Conservation (phyloP, 176 grass and related monocot genomes). For the Tuctoria greenei region DNA sequence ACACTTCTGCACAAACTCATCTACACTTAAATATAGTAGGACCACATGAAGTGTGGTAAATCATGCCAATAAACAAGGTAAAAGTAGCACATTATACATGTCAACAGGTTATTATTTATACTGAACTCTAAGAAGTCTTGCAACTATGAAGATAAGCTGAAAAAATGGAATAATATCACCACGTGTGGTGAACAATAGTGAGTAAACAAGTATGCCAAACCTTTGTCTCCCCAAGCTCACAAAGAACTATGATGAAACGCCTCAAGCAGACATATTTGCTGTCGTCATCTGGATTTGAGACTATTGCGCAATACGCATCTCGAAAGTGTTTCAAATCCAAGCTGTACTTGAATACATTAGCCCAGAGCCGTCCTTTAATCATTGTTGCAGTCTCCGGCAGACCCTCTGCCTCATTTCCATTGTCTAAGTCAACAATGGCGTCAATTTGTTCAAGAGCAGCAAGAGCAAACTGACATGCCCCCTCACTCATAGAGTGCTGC, state of each 20-base stretch:
- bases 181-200: conserved; percentile 18
- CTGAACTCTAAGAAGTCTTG: background rate
- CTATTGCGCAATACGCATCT: conserved; percentile 87
- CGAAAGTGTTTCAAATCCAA: conserved; percentile 83
- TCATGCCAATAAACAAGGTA: conserved; percentile 16
- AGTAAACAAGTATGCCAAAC: conserved; percentile 42
- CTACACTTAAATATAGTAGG: conserved; percentile 4
- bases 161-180: conserved; percentile 23
- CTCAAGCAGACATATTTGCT: conserved; percentile 90
- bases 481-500: conserved; percentile 73
- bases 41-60: conserved; percentile 3
- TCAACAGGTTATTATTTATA: background rate
- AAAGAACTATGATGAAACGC: conserved; percentile 94
- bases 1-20: background rate
- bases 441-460: conserved; percentile 95
- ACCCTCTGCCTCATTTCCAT: conserved; percentile 45
- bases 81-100: background rate
- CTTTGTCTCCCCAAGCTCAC: conserved; percentile 82
- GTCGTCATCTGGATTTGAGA: conserved; percentile 86
- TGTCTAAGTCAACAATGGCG: conserved; percentile 35
- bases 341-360: conserved; percentile 84
- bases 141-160: background rate
- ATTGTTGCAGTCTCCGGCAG: conserved; percentile 55
- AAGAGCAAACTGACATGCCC: conserved; percentile 85
- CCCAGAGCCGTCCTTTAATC: conserved; percentile 79